Percentiles rank a stretch among this genome's conserved stretches.
phyloP scores from a whole-genome alignment of 805 yeast species.

The Brettanomyces naardenensis region DNA sequence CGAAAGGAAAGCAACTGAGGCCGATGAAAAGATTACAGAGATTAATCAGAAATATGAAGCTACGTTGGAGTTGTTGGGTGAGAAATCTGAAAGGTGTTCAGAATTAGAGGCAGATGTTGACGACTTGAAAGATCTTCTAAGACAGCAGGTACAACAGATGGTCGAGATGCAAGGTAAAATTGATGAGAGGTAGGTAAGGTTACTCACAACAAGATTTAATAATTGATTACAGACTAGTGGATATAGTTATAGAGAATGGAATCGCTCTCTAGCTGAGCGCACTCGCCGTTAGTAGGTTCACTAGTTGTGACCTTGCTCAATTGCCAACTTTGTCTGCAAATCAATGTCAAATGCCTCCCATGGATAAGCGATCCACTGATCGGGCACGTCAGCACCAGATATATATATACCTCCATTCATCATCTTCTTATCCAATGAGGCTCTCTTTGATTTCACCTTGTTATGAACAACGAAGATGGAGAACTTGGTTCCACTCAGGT shows the following conservation, averaged over 20 bases:
- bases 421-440: conserved; percentile 56
- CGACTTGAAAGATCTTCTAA: conserved; percentile 80
- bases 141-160: conserved; percentile 81
- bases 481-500: conserved; percentile 54
- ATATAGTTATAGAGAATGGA: too few species aligned
- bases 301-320: conserved; percentile 53
- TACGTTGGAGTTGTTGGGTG: conserved; percentile 69
- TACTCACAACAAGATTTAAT: not conserved
- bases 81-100: conserved; percentile 76
- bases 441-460: conserved; percentile 75
- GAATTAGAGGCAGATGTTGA: conserved; percentile 83
- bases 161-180: conserved; percentile 46
- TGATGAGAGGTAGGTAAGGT: not conserved
- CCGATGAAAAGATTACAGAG: conserved; percentile 12
- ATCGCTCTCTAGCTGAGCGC: too few species aligned
- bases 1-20: conserved; percentile 19
- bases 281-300: too few species aligned
- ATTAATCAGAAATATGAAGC: conserved; percentile 28
- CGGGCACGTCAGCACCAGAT: conserved; percentile 69
- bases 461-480: conserved; percentile 79
- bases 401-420: conserved; percentile 59
- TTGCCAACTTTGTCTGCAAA: conserved; percentile 59
- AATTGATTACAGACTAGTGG: too few species aligned
- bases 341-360: conserved; percentile 86
- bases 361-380: conserved; percentile 83